Conservation (phyloP, 1,284 basidiomycete species). For the Anthracocystis panici-leucophaei region DNA sequence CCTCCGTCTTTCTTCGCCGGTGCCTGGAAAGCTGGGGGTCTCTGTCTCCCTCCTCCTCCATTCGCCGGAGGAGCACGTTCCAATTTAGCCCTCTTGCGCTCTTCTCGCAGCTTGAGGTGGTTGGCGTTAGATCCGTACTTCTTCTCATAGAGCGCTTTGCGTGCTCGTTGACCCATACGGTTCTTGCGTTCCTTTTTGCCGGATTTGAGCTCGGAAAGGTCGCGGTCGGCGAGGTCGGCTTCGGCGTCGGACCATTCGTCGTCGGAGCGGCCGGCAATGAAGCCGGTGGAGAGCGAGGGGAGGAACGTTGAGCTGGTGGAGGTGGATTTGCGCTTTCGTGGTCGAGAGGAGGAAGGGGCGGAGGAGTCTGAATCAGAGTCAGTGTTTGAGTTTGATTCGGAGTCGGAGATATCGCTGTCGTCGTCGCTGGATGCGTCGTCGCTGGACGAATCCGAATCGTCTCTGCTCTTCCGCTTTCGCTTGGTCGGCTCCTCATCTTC, state of each 20-base stretch:
- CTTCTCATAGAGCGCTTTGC: conserved; percentile 97
- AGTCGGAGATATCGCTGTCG: conserved; percentile 44
- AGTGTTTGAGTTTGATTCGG: conserved; percentile 40
- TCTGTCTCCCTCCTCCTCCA: conserved; percentile 20
- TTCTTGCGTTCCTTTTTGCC: conserved; percentile 77
- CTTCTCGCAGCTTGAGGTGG: conserved; percentile 74
- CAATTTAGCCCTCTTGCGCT: conserved; percentile 27
- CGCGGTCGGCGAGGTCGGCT: conserved; percentile 74
- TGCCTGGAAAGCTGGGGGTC: conserved; percentile 38
- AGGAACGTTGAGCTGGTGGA: conserved; percentile 80
- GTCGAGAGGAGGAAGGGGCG: background rate
- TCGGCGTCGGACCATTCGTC: conserved; percentile 79
- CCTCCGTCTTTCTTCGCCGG: conserved; percentile 38
- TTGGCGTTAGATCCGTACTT: conserved; percentile 92
- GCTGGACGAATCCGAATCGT: background rate
- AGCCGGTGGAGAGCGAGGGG: conserved; percentile 87
- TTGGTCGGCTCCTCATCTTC: background rate
- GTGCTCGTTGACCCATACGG: conserved; percentile 87
- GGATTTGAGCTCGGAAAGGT: conserved; percentile 70
- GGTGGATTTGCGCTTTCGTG: conserved; percentile 14
- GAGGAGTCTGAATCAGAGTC: conserved; percentile 39
- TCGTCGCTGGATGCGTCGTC: conserved; percentile 63
- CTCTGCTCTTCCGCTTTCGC: background rate
- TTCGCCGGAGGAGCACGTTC: background rate
- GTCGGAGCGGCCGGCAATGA: conserved; percentile 79